Percentiles rank a stretch among this genome's conserved stretches.
Conservation (phyloP, 257 asterid genomes). For the Knoxia roxburghii region DNA sequence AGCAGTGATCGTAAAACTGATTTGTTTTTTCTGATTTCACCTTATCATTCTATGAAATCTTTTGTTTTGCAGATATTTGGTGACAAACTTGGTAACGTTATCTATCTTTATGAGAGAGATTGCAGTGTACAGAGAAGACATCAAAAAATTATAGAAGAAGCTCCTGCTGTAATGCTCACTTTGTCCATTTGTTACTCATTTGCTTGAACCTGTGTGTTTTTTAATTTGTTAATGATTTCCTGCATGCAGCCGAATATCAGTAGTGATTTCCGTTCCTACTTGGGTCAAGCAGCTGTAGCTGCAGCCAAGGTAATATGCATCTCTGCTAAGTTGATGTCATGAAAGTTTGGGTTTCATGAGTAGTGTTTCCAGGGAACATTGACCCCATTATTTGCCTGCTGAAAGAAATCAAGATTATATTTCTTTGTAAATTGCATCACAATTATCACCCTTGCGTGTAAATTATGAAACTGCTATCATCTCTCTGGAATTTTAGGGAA, state of each 20-base stretch:
- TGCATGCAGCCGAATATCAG: constrained; percentile 74
- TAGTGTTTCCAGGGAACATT: neutral
- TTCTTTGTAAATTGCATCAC: neutral
- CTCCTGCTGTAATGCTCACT: constrained; percentile 77
- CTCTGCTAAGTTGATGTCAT: constrained; percentile 13
- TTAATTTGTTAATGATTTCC: constrained; percentile 21
- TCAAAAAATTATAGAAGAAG: constrained; percentile 99
- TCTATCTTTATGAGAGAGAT: constrained; percentile 95
- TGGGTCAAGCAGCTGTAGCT: constrained; percentile 97
- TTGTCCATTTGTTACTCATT: constrained; percentile 12
- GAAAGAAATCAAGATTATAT: neutral
- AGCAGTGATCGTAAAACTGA: neutral
- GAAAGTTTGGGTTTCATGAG: constrained; percentile 7
- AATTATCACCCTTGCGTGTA: neutral
- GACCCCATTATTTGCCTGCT: neutral
- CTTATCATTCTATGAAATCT: neutral
- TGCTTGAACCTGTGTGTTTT: constrained; percentile 13
- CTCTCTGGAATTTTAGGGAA: neutral
- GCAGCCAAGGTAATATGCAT: constrained; percentile 83
- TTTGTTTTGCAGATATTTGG: constrained; percentile 65
- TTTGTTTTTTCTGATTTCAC: neutral
- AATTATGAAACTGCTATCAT: neutral
- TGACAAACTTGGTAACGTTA: constrained; percentile 75
- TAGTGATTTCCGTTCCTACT: constrained; percentile 59
- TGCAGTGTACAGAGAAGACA: constrained; percentile 99